A percentile compares a stretch with the other conserved stretches of the same genome.
Conservation (phyloP, 371 early-diverging fungal species). For the Rhizopus delemar region DNA sequence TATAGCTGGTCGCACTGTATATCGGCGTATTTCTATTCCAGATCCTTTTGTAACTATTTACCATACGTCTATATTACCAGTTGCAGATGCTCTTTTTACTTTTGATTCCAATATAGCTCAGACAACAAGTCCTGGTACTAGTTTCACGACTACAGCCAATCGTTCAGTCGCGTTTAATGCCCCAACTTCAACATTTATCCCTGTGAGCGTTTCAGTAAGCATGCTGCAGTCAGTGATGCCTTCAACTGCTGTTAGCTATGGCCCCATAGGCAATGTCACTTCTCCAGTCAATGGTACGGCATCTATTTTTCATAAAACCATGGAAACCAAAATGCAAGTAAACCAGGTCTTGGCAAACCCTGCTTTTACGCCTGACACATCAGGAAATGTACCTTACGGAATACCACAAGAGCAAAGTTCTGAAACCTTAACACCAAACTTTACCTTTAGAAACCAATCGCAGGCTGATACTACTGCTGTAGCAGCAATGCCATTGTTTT, state of each 20-base stretch:
- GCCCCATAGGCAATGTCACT: background rate
- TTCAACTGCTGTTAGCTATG: background rate
- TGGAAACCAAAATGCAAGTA: constrained; percentile 14
- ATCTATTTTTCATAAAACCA: constrained; percentile 2
- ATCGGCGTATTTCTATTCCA: constrained; percentile 8
- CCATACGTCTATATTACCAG: background rate
- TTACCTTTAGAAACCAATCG: too few relatives aligned
- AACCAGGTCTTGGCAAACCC: constrained; percentile 1
- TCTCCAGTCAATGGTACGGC: constrained; percentile 3
- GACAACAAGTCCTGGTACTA: background rate
- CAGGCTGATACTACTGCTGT: background rate
- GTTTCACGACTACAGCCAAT: background rate
- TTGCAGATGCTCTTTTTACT: background rate
- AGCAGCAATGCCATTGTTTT: constrained; percentile 10
- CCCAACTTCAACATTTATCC: constrained; percentile 16
- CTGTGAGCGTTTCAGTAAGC: background rate
- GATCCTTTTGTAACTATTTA: constrained; percentile 1
- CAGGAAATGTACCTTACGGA: background rate
- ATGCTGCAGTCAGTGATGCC: background rate
- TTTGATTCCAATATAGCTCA: background rate
- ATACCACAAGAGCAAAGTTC: too few relatives aligned
- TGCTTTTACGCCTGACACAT: constrained; percentile 3
- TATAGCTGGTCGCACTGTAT: background rate
- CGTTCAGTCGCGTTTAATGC: constrained; percentile 5
- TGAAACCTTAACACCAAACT: too few relatives aligned